Evolutionary conservation across 768 basidiomycete species (phyloP), one percentile per base, ranked within the genome.

Genomic region (Omphalotus guepiniiformis): DNA sequence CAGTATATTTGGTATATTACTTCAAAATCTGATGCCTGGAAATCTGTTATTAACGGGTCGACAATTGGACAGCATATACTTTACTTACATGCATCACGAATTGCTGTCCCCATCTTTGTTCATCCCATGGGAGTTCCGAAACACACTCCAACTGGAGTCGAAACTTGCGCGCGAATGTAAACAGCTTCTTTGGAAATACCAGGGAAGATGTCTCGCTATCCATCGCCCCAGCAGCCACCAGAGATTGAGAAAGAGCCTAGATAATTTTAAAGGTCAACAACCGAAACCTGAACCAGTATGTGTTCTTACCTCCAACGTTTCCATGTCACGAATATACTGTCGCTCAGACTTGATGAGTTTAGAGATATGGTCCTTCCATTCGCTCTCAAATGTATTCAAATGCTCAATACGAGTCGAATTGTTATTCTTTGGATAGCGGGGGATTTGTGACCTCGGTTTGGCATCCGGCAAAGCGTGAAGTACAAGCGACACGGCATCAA

Each of bases 101-200:
- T 7, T 23, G 49, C 11, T 26, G 22, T 25, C 49, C 49, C 49
- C 49, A 50, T 18, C 42, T 26, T 29, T 50, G 49, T 16, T 50
- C 49, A n/a, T 45, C 11, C 42, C 35, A 39, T 28, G 42, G 42
- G 13, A 45, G 9, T 13, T 44, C 34, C 27, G 43, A 42, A 7
- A 45, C 27, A 27, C 42, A 44, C 34, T 50, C 49, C 3, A 50
- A 27, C 18, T 32, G 42, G 13, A 50, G 38, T 23, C 49, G 27
- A 18, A 43, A 43, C 27, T 50, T 50, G 27, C 49, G 42, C 27
- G 23, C 30, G 28, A 50, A 50, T 8, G 41, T 38, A 19, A 50
- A 50, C 30, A 50, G 32, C 16, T 45, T 43, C 21, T 45, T 43
- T 18, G 42, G 49, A 28, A 50, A 50, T 21, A 45, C 43, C 11